Evolutionary conservation across 1,284 basidiomycete species (phyloP).

Genomic region (Blastosporella zonata): DNA sequence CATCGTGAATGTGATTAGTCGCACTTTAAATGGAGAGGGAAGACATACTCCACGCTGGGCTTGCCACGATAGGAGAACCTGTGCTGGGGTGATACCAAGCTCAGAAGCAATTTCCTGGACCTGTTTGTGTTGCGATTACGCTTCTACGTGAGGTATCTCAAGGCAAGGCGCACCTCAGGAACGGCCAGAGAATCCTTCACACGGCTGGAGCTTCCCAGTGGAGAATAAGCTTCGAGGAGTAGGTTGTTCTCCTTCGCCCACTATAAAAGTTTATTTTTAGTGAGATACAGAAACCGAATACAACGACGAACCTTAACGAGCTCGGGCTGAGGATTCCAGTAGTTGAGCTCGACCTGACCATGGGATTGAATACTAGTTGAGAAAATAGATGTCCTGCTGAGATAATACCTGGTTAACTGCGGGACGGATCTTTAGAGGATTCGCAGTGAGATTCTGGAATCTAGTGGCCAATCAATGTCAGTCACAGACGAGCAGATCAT

Average conservation of each 20-base stretch:
- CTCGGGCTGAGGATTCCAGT: slow-evolving; percentile 81
- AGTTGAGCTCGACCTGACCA: slow-evolving; percentile 73
- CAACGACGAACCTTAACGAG: slow-evolving; percentile 56
- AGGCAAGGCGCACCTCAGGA: slow-evolving; percentile 41
- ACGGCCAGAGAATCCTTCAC: slow-evolving; percentile 53
- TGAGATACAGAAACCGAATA: not conserved
- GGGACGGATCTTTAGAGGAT: slow-evolving; percentile 70
- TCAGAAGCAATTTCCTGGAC: slow-evolving; percentile 60
- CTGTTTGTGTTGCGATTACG: slow-evolving; percentile 21
- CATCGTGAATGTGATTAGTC: not conserved
- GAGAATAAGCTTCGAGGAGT: slow-evolving; percentile 77
- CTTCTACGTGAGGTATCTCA: not conserved
- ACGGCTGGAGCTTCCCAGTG: slow-evolving; percentile 63
- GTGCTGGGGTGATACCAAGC: slow-evolving; percentile 73
- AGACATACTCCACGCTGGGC: slow-evolving; percentile 70
- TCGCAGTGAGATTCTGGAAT: slow-evolving; percentile 62
- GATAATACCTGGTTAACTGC: slow-evolving; percentile 70
- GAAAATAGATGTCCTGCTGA: not conserved
- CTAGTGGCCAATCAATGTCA: slow-evolving; percentile 26
- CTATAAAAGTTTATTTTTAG: slow-evolving; percentile 25
- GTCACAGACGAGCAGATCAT: not conserved
- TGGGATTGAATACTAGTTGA: not conserved
- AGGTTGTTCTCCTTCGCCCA: slow-evolving; percentile 65
- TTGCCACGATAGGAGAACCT: slow-evolving; percentile 78
- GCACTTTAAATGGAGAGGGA: not conserved